Percentiles rank a stretch among this genome's conserved stretches.
phyloP scores from a whole-genome alignment of 192 early-diverging fungal species.

The Allomyces arbusculus region DNA sequence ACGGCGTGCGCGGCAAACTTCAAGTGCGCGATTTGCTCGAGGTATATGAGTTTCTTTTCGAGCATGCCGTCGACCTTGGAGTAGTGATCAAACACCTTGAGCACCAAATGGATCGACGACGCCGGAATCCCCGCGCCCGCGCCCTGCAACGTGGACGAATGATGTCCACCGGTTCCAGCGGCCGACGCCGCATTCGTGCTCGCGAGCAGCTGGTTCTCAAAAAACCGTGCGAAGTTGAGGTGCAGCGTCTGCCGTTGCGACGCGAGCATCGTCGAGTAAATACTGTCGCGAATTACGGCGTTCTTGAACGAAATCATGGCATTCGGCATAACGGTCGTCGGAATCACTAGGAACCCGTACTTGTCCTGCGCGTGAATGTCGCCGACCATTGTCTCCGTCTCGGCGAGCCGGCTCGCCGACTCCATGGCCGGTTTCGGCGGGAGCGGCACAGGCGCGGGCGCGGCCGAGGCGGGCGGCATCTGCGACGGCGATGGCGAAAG shows the following conservation, averaged over 20 bases:
- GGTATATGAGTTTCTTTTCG: constrained; percentile 23
- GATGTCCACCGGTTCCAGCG: not conserved
- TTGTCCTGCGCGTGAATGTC: constrained; percentile 17
- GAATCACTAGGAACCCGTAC: constrained; percentile 18
- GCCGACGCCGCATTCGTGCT: constrained; percentile 5
- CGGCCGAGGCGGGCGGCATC: constrained; percentile 8
- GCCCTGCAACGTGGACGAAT: too few species aligned
- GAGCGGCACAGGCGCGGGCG: constrained; percentile 1
- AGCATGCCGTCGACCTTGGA: not conserved
- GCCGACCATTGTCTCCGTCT: constrained; percentile 4
- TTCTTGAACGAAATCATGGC: constrained; percentile 18
- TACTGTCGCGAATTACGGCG: constrained; percentile 23
- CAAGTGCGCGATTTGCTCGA: constrained; percentile 15
- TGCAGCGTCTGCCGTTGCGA: constrained; percentile 26
- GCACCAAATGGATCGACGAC: constrained; percentile 5
- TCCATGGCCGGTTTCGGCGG: too few species aligned
- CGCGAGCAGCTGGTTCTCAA: constrained; percentile 17
- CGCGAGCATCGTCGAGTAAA: constrained; percentile 26
- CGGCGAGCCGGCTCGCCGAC: constrained; percentile 6
- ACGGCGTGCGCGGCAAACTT: constrained; percentile 18
- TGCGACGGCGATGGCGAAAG: constrained; percentile 1
- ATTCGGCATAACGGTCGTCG: not conserved
- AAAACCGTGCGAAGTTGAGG: constrained; percentile 17
- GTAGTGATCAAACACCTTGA: constrained; percentile 27
- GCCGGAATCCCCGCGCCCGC: too few species aligned